phyloP scores from a whole-genome alignment of 768 basidiomycete genomes.

The Imleria badia region DNA sequence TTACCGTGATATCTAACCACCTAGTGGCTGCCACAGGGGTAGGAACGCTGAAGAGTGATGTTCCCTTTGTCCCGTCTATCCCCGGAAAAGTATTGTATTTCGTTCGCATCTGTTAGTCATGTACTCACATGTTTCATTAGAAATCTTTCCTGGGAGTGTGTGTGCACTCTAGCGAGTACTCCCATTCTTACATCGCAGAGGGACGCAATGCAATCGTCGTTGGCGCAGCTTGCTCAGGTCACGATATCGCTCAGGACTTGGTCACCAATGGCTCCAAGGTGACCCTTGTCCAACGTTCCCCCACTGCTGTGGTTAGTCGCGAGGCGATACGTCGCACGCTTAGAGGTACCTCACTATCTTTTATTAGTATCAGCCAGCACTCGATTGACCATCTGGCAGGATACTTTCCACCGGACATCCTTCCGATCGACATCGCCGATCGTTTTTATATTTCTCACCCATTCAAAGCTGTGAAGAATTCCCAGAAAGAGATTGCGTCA shows the following conservation, averaged over 20 bases:
- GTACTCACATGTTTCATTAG: neutral
- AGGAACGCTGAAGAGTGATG: neutral
- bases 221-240: neutral
- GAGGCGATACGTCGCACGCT: neutral
- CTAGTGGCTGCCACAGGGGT: neutral
- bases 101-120: neutral
- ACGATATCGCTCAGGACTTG: neutral
- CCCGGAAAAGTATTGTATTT: neutral
- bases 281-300: neutral
- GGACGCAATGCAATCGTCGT: neutral
- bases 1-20: neutral
- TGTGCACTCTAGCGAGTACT: neutral
- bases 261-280: neutral
- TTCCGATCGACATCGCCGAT: neutral
- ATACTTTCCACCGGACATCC: neutral
- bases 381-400: neutral
- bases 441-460: neutral
- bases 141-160: neutral
- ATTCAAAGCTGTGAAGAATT: neutral
- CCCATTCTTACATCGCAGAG: neutral
- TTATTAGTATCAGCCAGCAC: no score
- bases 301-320: neutral
- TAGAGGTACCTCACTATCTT: neutral
- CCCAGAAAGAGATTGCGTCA: neutral
- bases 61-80: neutral